Base-by-base conservation (phyloP, 2,329 filamentous ascomycete genomes). In the Sphaerulina musiva region DNA sequence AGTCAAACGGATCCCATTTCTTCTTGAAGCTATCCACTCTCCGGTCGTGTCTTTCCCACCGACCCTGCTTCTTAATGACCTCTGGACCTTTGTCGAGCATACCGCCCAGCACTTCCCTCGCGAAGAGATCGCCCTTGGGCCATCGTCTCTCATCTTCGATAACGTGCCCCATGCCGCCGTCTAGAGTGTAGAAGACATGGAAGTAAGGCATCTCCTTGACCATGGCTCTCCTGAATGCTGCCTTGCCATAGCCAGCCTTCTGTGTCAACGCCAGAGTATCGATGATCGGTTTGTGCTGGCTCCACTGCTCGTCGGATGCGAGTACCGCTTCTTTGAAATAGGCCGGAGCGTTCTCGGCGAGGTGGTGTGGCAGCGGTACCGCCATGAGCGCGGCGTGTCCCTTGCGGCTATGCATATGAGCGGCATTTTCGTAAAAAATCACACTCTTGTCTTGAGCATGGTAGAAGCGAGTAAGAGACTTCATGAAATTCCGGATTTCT, bases 121-220 rank as follows among this genome's bases (percentile, higher is more conserved):
- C 93, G 69, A 98, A 98, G 14, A 96, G 70, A 71, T 98, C 93
- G 0, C 92, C 92, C 64, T 80, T 82, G 0, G 95, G 95, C 93
- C 93, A 98, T 48, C 84, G 78, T 46, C 83, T 80, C 29, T 83
- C 76, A 63, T 98, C 88, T 72, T 98, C 93, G 0, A 98, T 87
- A 7, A 98, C 78, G 69, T 98, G 93, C 0, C 89, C 93, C 60
- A 98, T 73, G 0, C 93, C 93, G 2, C 93, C 93, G 67, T 98
- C 91, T 1, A 98, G 75, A 49, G 83, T 82, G 68, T 97, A 97
- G 91, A 92, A 98, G 17, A 85, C 92, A 70, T 98, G 93, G 66
- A 98, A 98, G 70, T 98, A 98, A 0, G 95, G 92, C 87, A 95
- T 92, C 75, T 98, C 92, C 73, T 95, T 95, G 10, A 88, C 89